A percentile compares a stretch with the other conserved stretches of the same genome.
These are phyloP conservation scores for Pleurotus ostreatus DNA, from an alignment of 768 basidiomycete species.

Conservation along the genomic window DNA sequence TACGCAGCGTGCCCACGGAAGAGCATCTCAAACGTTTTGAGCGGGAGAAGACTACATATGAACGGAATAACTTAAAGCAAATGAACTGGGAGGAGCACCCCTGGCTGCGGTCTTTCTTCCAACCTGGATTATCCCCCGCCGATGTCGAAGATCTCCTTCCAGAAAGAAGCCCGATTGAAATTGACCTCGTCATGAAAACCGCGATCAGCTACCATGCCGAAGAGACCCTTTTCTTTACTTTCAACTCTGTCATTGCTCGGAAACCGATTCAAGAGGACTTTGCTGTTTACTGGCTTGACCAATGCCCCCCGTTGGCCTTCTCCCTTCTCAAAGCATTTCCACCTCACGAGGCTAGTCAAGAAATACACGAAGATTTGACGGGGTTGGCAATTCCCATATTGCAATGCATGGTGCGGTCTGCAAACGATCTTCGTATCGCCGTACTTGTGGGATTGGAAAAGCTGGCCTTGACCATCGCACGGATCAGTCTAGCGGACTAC, in stretches of 20 bases:
- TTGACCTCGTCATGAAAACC: slow-evolving; percentile 34
- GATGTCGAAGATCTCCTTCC: slow-evolving; percentile 23
- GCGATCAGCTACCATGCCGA: slow-evolving; percentile 50
- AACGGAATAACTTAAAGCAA: slow-evolving; percentile 33
- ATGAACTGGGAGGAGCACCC: slow-evolving; percentile 35
- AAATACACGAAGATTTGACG: slow-evolving; percentile 26
- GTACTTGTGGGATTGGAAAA: slow-evolving; percentile 59
- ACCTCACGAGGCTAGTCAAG: slow-evolving; percentile 29
- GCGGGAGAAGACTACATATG: slow-evolving; percentile 36
- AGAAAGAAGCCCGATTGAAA: slow-evolving; percentile 21
- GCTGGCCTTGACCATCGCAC: slow-evolving; percentile 38
- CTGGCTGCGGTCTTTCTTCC: slow-evolving; percentile 23
- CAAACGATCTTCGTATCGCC: slow-evolving; percentile 51
- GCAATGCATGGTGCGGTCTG: slow-evolving; percentile 47
- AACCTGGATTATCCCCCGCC: slow-evolving; percentile 20
- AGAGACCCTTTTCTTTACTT: slow-evolving; percentile 49
- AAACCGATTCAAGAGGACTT: slow-evolving; percentile 23
- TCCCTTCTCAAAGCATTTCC: slow-evolving; percentile 44
- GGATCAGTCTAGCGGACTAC: slow-evolving; percentile 37
- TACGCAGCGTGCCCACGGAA: slow-evolving; percentile 41
- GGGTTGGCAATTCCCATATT: slow-evolving; percentile 31
- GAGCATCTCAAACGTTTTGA: slow-evolving; percentile 44
- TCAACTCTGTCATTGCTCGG: slow-evolving; percentile 32
- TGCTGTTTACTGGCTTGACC: slow-evolving; percentile 40
- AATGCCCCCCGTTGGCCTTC: slow-evolving; percentile 51